A percentile compares a stretch with the other conserved stretches of the same genome.
phyloP scores from a whole-genome alignment of 2,329 filamentous ascomycete genomes.

The Fusarium proliferatum region DNA sequence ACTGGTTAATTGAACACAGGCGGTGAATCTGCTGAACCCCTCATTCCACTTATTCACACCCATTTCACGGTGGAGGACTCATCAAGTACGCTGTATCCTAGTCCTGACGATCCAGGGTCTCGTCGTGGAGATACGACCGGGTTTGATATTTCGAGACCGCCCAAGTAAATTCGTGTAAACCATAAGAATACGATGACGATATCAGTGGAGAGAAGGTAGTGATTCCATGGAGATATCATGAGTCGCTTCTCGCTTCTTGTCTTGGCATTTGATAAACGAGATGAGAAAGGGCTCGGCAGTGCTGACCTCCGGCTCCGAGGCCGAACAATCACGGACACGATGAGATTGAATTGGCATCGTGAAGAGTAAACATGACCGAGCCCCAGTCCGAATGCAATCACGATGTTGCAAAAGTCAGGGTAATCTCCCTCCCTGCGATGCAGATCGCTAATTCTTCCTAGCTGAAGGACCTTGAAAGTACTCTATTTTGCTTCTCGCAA shows the following conservation, averaged over 20 bases:
- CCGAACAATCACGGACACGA: slow-evolving; percentile 30
- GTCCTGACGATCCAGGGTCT: slow-evolving; percentile 36
- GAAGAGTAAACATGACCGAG: not conserved
- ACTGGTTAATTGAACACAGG: slow-evolving; percentile 14
- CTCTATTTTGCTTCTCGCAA: not conserved
- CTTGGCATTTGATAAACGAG: slow-evolving; percentile 32
- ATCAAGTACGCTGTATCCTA: slow-evolving; percentile 1
- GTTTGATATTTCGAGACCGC: not conserved
- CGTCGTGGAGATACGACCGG: slow-evolving; percentile 11
- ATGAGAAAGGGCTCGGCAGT: slow-evolving; percentile 14
- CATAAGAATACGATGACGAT: slow-evolving; percentile 21
- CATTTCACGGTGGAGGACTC: slow-evolving; percentile 13
- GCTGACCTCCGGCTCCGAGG: slow-evolving; percentile 15
- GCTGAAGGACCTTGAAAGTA: not conserved
- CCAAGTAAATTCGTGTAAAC: slow-evolving; percentile 14
- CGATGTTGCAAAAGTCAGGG: not conserved
- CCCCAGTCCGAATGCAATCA: slow-evolving; percentile 13
- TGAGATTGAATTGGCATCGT: not conserved
- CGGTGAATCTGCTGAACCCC: slow-evolving; percentile 31
- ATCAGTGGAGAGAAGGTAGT: slow-evolving; percentile 16
- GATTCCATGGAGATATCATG: slow-evolving; percentile 3
- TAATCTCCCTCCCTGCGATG: slow-evolving; percentile 28
- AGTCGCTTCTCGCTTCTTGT: slow-evolving; percentile 12
- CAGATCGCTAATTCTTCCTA: not conserved
- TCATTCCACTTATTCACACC: slow-evolving; percentile 25